Conservation (phyloP, 306 rosid genomes). For the Castanea crenata region DNA sequence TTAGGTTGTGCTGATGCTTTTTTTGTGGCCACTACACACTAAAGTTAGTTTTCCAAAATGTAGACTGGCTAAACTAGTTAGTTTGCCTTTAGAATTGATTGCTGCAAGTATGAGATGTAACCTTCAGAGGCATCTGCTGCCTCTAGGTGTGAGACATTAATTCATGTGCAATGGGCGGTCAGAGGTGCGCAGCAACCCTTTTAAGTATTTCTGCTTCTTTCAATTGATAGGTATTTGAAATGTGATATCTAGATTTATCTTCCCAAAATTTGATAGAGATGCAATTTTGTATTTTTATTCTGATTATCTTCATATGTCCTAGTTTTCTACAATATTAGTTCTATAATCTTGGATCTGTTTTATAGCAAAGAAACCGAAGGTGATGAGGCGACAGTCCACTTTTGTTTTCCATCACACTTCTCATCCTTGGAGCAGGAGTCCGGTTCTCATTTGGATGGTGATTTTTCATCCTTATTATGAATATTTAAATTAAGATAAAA, state of each 20-base stretch:
- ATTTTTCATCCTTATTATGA: constrained; percentile 20
- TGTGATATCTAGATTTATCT: not conserved
- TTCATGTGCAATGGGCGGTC: not conserved
- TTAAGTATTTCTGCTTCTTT: not conserved
- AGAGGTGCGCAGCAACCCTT: not conserved
- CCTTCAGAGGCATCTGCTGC: not conserved
- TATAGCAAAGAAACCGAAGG: constrained; percentile 67
- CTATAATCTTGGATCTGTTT: constrained; percentile 11
- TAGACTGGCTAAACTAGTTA: not conserved
- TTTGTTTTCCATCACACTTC: constrained; percentile 89
- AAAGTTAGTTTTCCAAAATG: not conserved
- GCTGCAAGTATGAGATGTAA: not conserved
- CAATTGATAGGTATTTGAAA: not conserved
- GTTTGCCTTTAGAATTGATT: not conserved
- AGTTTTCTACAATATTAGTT: not conserved
- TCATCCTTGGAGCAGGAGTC: constrained; percentile 98
- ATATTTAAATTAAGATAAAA: not conserved
- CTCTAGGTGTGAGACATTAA: not conserved
- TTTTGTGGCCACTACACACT: not conserved
- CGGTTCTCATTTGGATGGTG: constrained; percentile 91
- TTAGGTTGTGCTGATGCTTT: not conserved
- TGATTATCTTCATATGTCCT: not conserved
- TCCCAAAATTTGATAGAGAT: not conserved
- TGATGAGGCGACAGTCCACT: constrained; percentile 87
- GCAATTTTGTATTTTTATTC: not conserved